Conservation (phyloP, 345 rosid species). For the Eucalyptus urophylla region DNA sequence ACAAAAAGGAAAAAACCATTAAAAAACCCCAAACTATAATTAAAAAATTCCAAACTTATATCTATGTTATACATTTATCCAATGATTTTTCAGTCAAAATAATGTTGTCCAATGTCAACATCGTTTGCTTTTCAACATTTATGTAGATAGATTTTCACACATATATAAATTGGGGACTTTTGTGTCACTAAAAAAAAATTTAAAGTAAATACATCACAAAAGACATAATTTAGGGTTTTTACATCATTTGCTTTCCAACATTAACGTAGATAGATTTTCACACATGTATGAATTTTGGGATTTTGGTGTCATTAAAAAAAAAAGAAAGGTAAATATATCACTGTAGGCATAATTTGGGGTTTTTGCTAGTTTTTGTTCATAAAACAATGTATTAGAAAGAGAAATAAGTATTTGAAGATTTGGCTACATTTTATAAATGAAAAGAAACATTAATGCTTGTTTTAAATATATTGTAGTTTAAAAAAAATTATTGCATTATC, state of each 20-base stretch:
- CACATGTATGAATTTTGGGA: neutral
- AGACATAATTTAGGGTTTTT: no score
- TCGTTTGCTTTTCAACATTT: no score
- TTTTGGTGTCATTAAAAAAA: neutral
- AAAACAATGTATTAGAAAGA: neutral
- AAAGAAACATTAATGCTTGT: neutral
- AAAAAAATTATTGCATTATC: no score
- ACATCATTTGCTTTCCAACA: no score
- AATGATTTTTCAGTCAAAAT: no score
- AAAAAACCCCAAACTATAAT: neutral
- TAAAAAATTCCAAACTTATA: no score
- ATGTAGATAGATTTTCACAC: neutral
- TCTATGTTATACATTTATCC: no score
- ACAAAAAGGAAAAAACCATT: neutral
- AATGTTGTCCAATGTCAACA: no score
- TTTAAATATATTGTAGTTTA: no score
- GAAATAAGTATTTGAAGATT: no score
- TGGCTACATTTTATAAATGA: no score
- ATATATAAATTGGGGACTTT: neutral
- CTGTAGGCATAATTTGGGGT: neutral
- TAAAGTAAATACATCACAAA: accelerated
- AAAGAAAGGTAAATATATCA: no score
- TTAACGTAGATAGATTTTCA: neutral
- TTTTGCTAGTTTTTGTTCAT: neutral
- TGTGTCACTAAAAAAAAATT: neutral